Evolutionary conservation across 495 filamentous ascomycete genomes (phyloP).

Genomic region (Neurospora sublineolata): DNA sequence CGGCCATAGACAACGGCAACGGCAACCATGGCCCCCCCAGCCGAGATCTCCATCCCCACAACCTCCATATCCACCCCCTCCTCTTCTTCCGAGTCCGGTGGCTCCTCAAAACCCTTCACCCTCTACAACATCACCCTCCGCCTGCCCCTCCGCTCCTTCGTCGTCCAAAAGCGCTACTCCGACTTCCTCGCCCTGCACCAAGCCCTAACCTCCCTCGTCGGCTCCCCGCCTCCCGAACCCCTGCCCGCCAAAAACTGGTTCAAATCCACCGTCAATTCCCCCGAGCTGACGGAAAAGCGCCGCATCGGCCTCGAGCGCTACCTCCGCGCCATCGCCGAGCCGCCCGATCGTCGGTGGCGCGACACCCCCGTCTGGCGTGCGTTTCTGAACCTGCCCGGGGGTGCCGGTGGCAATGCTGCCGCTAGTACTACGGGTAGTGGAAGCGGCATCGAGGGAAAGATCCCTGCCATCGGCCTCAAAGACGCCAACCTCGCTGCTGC

Average conservation of each 20-base stretch:
- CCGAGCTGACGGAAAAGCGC: conserved; percentile 69
- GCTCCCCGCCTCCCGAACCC: conserved; percentile 45
- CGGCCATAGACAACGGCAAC: neutral
- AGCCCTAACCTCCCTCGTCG: conserved; percentile 52
- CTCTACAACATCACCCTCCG: conserved; percentile 85
- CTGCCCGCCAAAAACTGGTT: conserved; percentile 83
- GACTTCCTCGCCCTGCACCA: conserved; percentile 74
- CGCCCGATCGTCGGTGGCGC: conserved; percentile 74
- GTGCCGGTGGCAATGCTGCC: conserved; percentile 23
- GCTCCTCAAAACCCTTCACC: conserved; percentile 82
- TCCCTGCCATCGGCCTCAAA: conserved; percentile 19
- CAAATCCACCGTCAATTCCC: conserved; percentile 61
- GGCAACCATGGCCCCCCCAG: conserved; percentile 54
- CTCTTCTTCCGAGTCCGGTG: conserved; percentile 59
- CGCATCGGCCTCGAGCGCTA: conserved; percentile 68
- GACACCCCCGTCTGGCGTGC: conserved; percentile 69
- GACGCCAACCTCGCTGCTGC: conserved; percentile 36
- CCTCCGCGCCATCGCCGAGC: conserved; percentile 66
- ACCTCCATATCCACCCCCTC: conserved; percentile 45
- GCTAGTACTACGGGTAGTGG: conserved; percentile 25
- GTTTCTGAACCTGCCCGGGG: conserved; percentile 69
- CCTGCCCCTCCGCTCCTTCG: conserved; percentile 77
- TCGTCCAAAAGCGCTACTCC: conserved; percentile 85
- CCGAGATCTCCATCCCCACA: conserved; percentile 73
- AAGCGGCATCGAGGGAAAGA: conserved; percentile 27